Base-by-base conservation (phyloP, 1,139 yeast species). In the Torulaspora pretoriensis region DNA sequence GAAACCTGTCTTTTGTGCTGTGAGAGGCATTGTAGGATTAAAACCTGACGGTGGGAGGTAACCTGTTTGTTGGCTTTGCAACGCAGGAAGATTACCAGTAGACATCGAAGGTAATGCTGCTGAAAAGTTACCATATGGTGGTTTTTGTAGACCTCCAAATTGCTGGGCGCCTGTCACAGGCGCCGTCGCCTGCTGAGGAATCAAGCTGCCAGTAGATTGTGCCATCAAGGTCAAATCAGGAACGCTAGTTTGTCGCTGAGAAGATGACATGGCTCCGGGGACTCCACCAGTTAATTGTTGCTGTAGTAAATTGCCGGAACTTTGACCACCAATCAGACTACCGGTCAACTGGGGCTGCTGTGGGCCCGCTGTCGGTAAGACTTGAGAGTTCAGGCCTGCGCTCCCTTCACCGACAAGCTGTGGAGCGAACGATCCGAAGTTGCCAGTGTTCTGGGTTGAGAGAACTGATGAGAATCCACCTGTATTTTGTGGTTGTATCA, bases 1-100 rank as follows among this genome's bases (percentile, higher is more conserved):
- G 54, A 61, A 63, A 16, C 72, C 78, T 0, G 97, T 96, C 72
- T 88, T 80, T 63, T 63, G 67, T 19, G 66, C 65, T 10, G 56
- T 48, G 17, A 63, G 49, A 17, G 67, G 67, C 36, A 56, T 56
- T 4, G 61, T 60, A n/a, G 63, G 58, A 36, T 53, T 56, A 38
- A 62, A 61, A 25, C 56, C 60, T 4, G 64, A 52, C 14, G 56
- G 56, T 9, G 63, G 62, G 8, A 59, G 47, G 46, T 60, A 65
- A 17, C 76, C 72, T n/a, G 79, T 74, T 4, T 67, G 55, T 53
- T 77, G 83, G 13, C 71, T 59, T 42, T 61, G 59, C 36, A 51
- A 49, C 17, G 56, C 39, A 38, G 56, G 49, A 26, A 43, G 43
- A 27, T 35, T 48, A 14, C 74, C 72, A 17, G 74, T 70, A 4